These are phyloP conservation scores for Coniochaeta ligniaria DNA, from an alignment of 2,329 filamentous ascomycete genomes.

Conservation along the genomic window DNA sequence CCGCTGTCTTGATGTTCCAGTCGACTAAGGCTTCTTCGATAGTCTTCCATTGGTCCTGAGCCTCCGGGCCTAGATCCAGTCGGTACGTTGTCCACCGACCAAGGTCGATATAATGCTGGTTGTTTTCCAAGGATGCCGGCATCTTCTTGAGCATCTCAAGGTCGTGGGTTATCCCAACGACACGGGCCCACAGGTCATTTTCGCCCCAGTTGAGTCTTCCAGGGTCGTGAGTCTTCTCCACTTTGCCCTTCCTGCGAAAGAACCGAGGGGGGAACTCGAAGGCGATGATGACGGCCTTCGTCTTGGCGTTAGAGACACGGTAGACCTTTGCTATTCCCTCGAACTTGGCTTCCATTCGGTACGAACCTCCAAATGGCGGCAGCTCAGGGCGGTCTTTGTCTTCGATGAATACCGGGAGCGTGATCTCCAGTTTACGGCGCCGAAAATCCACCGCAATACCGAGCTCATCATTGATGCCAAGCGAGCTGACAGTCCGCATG, in stretches of 20 bases:
- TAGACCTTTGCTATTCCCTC: constrained; percentile 37
- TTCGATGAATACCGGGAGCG: constrained; percentile 19
- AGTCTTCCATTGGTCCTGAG: constrained; percentile 25
- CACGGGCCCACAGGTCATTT: constrained; percentile 40
- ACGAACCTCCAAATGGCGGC: constrained; percentile 13
- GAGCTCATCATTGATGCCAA: constrained; percentile 7
- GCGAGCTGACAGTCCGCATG: constrained; percentile 6
- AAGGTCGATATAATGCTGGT: constrained; percentile 37
- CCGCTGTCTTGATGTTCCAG: constrained; percentile 55
- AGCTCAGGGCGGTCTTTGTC: constrained; percentile 11
- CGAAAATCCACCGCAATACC: constrained; percentile 23
- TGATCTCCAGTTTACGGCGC: constrained; percentile 18
- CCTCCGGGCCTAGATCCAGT: constrained; percentile 29
- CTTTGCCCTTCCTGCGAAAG: constrained; percentile 29
- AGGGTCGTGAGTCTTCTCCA: constrained; percentile 23
- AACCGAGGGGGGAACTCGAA: constrained; percentile 42
- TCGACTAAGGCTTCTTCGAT: constrained; percentile 55
- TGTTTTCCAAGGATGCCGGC: constrained; percentile 30
- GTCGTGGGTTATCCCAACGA: constrained; percentile 35
- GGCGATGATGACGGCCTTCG: constrained; percentile 36
- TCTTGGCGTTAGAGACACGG: constrained; percentile 21
- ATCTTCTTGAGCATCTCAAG: constrained; percentile 20
- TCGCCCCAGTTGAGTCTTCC: constrained; percentile 28
- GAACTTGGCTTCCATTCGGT: constrained; percentile 37
- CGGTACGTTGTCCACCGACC: constrained; percentile 52